phyloP scores from a whole-genome alignment of 2,329 filamentous ascomycete genomes.

The Diaporthe aspalathi region DNA sequence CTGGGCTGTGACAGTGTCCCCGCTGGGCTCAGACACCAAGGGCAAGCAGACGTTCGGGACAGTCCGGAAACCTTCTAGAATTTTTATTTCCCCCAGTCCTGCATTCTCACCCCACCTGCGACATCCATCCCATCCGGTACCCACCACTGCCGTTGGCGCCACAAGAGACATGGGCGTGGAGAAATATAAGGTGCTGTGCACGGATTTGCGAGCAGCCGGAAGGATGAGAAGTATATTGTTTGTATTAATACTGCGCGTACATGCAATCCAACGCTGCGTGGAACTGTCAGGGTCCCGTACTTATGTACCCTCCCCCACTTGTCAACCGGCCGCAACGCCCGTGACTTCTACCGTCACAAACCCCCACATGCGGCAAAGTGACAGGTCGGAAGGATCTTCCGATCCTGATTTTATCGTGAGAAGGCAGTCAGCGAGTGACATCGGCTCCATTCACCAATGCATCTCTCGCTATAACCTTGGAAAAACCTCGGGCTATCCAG shows the following conservation, averaged over 20 bases:
- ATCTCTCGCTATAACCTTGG: slow-evolving; percentile 1
- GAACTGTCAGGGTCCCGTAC: too few species aligned
- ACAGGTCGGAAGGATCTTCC: slow-evolving; percentile 25
- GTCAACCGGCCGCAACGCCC: slow-evolving; percentile 3
- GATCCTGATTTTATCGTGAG: not conserved
- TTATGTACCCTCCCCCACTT: not conserved
- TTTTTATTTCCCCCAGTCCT: slow-evolving; percentile 3
- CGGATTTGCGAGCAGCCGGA: not conserved
- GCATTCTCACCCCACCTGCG: not conserved
- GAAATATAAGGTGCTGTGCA: not conserved
- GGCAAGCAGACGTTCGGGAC: slow-evolving; percentile 8
- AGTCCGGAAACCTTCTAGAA: slow-evolving; percentile 28
- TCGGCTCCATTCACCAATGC: not conserved
- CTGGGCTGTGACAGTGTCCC: slow-evolving; percentile 23
- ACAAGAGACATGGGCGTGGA: not conserved
- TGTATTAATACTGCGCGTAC: not conserved
- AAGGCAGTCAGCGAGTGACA: not conserved
- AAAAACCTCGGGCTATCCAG: not conserved
- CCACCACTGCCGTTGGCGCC: not conserved
- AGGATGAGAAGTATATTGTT: not conserved
- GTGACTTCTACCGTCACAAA: slow-evolving; percentile 17
- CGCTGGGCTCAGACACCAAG: slow-evolving; percentile 10
- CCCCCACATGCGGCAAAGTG: slow-evolving; percentile 23
- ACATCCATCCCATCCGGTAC: not conserved
- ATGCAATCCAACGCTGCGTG: not conserved